Evolutionary conservation across 1,284 basidiomycete genomes (phyloP).

Genomic region (Irpex lacteus): DNA sequence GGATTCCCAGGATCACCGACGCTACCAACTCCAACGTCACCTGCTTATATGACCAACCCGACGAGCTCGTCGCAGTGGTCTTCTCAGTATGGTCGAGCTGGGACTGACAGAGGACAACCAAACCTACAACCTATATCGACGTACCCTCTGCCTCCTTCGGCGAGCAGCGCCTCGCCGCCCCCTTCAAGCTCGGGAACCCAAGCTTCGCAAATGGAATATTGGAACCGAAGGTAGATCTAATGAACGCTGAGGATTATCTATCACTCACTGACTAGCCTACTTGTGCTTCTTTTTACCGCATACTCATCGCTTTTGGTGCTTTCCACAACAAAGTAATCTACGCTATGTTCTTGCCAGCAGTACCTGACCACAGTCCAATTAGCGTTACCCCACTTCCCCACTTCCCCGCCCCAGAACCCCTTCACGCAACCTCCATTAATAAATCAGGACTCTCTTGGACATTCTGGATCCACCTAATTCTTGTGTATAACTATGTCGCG

Average conservation of each 20-base stretch:
- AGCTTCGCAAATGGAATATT: conserved; percentile 17
- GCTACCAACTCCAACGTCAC: conserved; percentile 7
- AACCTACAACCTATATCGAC: conserved; percentile 15
- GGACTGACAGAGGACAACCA: conserved; percentile 7
- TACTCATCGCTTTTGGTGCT: neutral
- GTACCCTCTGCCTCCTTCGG: conserved; percentile 13
- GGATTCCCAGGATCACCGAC: conserved; percentile 14
- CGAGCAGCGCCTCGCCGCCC: conserved; percentile 15
- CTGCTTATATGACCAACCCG: conserved; percentile 6
- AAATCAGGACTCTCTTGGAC: neutral
- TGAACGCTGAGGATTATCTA: conserved; percentile 8
- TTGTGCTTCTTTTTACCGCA: neutral
- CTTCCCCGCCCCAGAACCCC: neutral
- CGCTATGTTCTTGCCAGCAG: conserved; percentile 2
- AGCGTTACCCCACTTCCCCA: neutral
- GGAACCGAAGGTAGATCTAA: conserved; percentile 20
- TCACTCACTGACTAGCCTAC: conserved; percentile 2
- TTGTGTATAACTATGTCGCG: neutral
- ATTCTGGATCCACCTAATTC: neutral
- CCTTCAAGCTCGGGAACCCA: conserved; percentile 15
- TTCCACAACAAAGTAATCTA: conserved; percentile 2
- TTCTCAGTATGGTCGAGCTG: conserved; percentile 15
- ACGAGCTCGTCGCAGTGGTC: conserved; percentile 13
- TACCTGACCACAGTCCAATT: neutral
- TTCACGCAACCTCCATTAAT: neutral